These are phyloP conservation scores for Vaccinium vitisidaea DNA, from an alignment of 148 eudicot species.

Conservation along the genomic window DNA sequence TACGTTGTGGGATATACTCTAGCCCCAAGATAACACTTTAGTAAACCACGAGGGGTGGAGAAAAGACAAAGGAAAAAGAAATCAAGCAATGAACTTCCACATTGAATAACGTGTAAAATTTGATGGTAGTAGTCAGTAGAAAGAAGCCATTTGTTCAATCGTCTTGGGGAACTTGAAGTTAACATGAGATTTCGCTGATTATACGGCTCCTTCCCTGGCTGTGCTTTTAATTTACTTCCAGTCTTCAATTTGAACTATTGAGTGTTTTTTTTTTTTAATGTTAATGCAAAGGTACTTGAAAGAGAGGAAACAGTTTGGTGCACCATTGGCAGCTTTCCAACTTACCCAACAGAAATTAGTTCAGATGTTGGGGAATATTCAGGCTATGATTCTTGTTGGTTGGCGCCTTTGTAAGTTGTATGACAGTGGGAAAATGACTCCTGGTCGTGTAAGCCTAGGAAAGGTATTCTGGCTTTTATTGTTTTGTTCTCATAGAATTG, in stretches of 20 bases:
- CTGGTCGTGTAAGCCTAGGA: slow-evolving; percentile 89
- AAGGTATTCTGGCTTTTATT: slow-evolving; percentile 42
- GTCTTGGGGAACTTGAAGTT: background rate
- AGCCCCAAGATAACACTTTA: background rate
- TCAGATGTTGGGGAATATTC: slow-evolving; percentile 78
- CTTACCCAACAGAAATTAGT: slow-evolving; percentile 88
- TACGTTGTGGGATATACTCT: background rate
- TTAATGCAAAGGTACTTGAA: slow-evolving; percentile 58
- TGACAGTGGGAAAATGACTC: slow-evolving; percentile 85
- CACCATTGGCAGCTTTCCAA: slow-evolving; percentile 91
- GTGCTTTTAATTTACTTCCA: background rate
- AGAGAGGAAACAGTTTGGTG: slow-evolving; percentile 90
- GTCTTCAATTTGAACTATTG: slow-evolving; percentile 10
- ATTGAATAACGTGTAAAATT: background rate
- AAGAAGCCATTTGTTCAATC: background rate
- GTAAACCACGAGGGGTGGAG: background rate
- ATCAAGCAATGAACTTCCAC: background rate
- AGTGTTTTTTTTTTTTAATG: background rate
- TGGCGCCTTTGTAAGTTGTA: slow-evolving; percentile 94
- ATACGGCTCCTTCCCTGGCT: background rate
- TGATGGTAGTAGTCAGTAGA: background rate
- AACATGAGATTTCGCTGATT: background rate
- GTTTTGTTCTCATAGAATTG: background rate
- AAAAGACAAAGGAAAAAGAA: background rate
- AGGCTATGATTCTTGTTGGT: slow-evolving; percentile 82